Conservation (phyloP, 2,329 filamentous ascomycete species). For the Botrytis deweyae region DNA sequence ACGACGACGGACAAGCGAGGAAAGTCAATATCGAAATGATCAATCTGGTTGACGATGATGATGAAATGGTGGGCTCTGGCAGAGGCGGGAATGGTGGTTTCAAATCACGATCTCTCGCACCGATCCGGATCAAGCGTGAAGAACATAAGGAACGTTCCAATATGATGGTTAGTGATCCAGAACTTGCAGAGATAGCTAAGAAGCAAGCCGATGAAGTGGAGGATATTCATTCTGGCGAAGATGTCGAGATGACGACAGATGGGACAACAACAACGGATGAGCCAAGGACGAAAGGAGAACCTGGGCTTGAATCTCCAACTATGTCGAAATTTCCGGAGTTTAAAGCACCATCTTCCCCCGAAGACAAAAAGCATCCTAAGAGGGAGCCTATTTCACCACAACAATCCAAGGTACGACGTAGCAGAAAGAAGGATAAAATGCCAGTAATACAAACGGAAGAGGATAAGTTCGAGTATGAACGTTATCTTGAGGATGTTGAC, state of each 20-base stretch:
- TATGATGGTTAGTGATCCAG: conserved; percentile 29
- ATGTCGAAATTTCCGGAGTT: conserved; percentile 15
- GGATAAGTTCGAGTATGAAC: conserved; percentile 51
- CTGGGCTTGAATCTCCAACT: conserved; percentile 12
- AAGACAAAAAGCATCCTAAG: conserved; percentile 16
- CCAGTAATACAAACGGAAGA: conserved; percentile 52
- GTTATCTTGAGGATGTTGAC: conserved; percentile 47
- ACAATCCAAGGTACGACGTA: conserved; percentile 1
- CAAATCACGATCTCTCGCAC: conserved; percentile 30
- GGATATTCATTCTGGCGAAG: neutral
- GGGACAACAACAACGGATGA: neutral
- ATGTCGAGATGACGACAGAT: conserved; percentile 5
- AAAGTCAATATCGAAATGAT: conserved; percentile 38
- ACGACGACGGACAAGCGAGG: conserved; percentile 28
- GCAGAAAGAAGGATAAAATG: conserved; percentile 28
- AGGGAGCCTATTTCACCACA: conserved; percentile 12
- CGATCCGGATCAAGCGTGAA: conserved; percentile 35
- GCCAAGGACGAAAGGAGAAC: conserved; percentile 10
- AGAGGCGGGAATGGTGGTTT: conserved; percentile 23
- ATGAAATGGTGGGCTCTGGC: conserved; percentile 22
- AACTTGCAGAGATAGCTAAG: conserved; percentile 16
- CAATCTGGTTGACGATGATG: conserved; percentile 30
- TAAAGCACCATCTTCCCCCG: conserved; percentile 14
- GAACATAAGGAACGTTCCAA: conserved; percentile 38
- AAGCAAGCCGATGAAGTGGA: conserved; percentile 23